Conservation (phyloP, 2,329 filamentous ascomycete species). For the Scopulariopsis brevicaulis region DNA sequence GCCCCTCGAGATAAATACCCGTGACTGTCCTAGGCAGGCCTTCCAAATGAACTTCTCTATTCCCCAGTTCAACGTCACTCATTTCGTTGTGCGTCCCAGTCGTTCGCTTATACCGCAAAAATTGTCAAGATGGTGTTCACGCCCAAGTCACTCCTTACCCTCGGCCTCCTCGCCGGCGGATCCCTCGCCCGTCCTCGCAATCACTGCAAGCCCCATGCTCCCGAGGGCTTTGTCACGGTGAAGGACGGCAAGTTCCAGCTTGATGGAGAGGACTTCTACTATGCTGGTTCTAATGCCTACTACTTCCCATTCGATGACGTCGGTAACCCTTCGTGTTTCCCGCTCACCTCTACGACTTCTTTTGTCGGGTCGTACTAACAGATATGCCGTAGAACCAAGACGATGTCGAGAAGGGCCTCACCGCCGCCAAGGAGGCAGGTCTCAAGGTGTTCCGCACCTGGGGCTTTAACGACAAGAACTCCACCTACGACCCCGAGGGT, state of each 20-base stretch:
- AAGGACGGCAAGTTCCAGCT: constrained; percentile 38
- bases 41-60: neutral
- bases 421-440: constrained; percentile 32
- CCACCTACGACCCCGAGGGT: constrained; percentile 28
- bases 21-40: neutral
- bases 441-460: constrained; percentile 43
- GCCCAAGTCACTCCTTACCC: neutral
- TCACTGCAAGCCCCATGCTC: neutral
- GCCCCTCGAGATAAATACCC: neutral
- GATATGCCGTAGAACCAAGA: constrained; percentile 26
- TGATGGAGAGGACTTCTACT: constrained; percentile 42
- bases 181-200: neutral
- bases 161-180: neutral
- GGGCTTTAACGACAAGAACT: constrained; percentile 47
- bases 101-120: neutral
- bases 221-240: constrained; percentile 32
- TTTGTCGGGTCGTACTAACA: neutral
- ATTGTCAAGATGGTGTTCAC: neutral
- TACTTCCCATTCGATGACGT: constrained; percentile 44
- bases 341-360: neutral
- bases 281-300: constrained; percentile 45
- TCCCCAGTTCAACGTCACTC: neutral
- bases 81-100: neutral
- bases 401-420: constrained; percentile 32
- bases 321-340: constrained; percentile 7